These are phyloP conservation scores for Dactylellina parvicollis DNA, from an alignment of 2,329 filamentous ascomycete genomes.

Conservation along the genomic window DNA sequence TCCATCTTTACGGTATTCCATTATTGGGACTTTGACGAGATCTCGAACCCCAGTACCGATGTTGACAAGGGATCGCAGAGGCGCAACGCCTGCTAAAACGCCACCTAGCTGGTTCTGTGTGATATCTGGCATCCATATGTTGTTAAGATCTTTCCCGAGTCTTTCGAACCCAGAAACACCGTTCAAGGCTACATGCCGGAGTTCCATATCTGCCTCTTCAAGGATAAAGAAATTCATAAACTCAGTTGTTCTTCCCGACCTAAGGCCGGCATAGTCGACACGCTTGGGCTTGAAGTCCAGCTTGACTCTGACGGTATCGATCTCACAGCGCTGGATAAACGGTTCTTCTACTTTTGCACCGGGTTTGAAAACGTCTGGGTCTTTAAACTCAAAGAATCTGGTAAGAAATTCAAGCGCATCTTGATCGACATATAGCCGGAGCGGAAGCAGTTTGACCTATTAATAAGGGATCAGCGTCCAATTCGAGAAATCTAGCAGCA, in stretches of 20 bases:
- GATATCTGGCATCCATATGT: conserved; percentile 96
- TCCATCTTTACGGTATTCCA: conserved; percentile 93
- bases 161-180: conserved; percentile 90
- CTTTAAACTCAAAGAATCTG: conserved; percentile 97
- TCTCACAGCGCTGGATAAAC: conserved; percentile 88
- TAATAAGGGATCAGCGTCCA: conserved; percentile 52
- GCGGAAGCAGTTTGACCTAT: conserved; percentile 76
- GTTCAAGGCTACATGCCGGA: conserved; percentile 91
- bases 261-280: conserved; percentile 92
- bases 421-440: conserved; percentile 94
- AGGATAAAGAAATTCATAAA: conserved; percentile 99
- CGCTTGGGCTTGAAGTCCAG: conserved; percentile 98
- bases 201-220: conserved; percentile 84
- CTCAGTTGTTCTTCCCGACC: conserved; percentile 92
- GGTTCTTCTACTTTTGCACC: conserved; percentile 72
- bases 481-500: background rate
- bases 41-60: conserved; percentile 87
- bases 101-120: conserved; percentile 86
- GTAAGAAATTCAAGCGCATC: conserved; percentile 97
- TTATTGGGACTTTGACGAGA: conserved; percentile 86
- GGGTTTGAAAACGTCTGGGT: conserved; percentile 67
- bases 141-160: conserved; percentile 87
- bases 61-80: conserved; percentile 89
- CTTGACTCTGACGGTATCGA: conserved; percentile 82
- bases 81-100: conserved; percentile 86